Percentiles rank a stretch among this genome's conserved stretches.
phyloP scores from a whole-genome alignment of 139 green algal species.

The Chlorella sp. region DNA sequence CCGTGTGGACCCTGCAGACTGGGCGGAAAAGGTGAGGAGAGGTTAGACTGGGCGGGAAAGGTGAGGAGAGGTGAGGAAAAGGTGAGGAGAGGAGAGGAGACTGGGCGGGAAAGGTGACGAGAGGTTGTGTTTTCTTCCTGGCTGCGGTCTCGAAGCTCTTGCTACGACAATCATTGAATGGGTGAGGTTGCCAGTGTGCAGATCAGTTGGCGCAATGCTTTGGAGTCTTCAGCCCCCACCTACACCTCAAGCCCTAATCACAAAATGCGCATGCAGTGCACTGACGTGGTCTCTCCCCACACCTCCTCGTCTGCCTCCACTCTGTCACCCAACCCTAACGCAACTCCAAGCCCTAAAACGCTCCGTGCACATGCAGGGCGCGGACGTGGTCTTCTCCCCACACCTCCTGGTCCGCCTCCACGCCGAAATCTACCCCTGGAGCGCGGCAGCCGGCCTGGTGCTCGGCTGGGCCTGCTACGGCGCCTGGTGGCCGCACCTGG shows the following conservation, averaged over 20 bases:
- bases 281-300: constrained; percentile 9
- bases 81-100: too few relatives aligned
- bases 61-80: too few relatives aligned
- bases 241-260: background rate
- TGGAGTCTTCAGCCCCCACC: background rate
- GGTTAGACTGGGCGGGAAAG: too few relatives aligned
- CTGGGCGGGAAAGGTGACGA: too few relatives aligned
- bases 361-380: too few relatives aligned
- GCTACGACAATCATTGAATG: too few relatives aligned
- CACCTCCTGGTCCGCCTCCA: constrained; percentile 41
- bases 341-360: too few relatives aligned
- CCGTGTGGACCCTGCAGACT: constrained; percentile 18
- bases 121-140: too few relatives aligned
- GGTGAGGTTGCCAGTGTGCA: too few relatives aligned
- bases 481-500: constrained; percentile 34
- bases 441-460: constrained; percentile 35
- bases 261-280: constrained; percentile 8
- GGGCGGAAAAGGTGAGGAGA: constrained; percentile 5
- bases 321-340: constrained; percentile 47
- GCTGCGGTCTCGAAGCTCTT: too few relatives aligned
- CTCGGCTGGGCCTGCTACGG: constrained; percentile 52
- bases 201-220: too few relatives aligned
- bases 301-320: constrained; percentile 41
- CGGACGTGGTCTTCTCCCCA: constrained; percentile 9
- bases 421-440: constrained; percentile 46